Evolutionary conservation across 1,284 basidiomycete species (phyloP), one percentile per base, ranked within the genome.

Genomic region (Cystobasidium slooffiae): DNA sequence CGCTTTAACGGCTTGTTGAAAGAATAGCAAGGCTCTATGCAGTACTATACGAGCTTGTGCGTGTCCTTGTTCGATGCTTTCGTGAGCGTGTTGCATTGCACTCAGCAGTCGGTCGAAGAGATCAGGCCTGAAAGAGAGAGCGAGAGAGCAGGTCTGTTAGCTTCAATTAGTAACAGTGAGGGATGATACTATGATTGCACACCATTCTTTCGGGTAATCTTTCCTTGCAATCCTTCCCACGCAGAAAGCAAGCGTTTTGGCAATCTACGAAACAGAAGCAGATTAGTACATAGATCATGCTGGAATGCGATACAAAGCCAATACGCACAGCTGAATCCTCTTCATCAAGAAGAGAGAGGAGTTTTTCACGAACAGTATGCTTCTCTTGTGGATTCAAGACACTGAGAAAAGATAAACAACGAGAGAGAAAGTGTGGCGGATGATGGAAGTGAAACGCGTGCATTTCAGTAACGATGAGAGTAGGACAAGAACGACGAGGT

Each of bases 121-220:
- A 37, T 77, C 76, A n/a, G 78, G 75, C 79, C 79, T 80, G 6
- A 43, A 1, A 14, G 16, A 22, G 37, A 22, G n/a, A 31, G 43
- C 20, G 10, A 47, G 20, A 46, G 14, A 8, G 53, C 44, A 53
- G 52, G 59, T 22, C 6, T n/a, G 8, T 44, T 1, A 10, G 14
- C 22, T 10, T 12, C n/a, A 44, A 31, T 49, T 4, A 46, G 22
- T 8, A 37, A 49, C 22, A 37, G 51, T 14, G 22, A 20, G n/a
- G 7, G 24, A 8, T 24, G 20, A 6, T 18, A 18, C 56, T 31
- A 39, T 3, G 16, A 22, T 3, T 12, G 16, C 77, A 47, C 14
- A 78, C 79, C 79, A 80, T 4, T 79, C 77, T 4, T 39, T 39
- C 14, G 72, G 72, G 24, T 79, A 80, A 41, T 80, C 79, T 7